A percentile compares a stretch with the other conserved stretches of the same genome.
phyloP scores from a whole-genome alignment of 768 basidiomycete genomes.

The Lentinula edodes region DNA sequence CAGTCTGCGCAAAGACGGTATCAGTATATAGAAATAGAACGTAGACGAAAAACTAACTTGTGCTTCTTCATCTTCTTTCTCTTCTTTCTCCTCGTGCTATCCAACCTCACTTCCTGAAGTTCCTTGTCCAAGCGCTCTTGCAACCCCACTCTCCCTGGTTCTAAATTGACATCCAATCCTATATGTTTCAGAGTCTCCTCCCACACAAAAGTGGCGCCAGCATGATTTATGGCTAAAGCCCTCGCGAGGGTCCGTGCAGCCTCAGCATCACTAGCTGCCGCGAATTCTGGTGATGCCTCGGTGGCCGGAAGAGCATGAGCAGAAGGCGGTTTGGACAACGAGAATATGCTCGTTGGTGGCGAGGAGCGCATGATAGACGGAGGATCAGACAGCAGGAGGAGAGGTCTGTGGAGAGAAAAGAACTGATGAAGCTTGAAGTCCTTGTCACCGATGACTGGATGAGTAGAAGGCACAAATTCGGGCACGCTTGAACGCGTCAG shows the following conservation, averaged over 20 bases:
- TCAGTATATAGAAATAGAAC: constrained; percentile 5
- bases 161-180: constrained; percentile 50
- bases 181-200: constrained; percentile 59
- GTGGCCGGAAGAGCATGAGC: constrained; percentile 12
- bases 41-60: constrained; percentile 55
- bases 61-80: constrained; percentile 97
- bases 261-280: constrained; percentile 72
- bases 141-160: constrained; percentile 44
- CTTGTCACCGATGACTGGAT: constrained; percentile 55
- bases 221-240: constrained; percentile 61
- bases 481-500: neutral
- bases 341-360: constrained; percentile 9
- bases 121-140: constrained; percentile 52
- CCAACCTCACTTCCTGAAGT: constrained; percentile 64
- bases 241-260: constrained; percentile 76
- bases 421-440: constrained; percentile 82
- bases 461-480: constrained; percentile 18
- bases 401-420: constrained; percentile 76
- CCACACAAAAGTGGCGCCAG: constrained; percentile 63
- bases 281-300: constrained; percentile 43
- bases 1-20: constrained; percentile 42
- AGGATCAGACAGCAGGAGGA: constrained; percentile 64
- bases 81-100: constrained; percentile 80
- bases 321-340: constrained; percentile 13
- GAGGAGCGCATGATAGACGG: constrained; percentile 48